Evolutionary conservation across 1,284 basidiomycete genomes (phyloP).

Genomic region (Irpex sp.): DNA sequence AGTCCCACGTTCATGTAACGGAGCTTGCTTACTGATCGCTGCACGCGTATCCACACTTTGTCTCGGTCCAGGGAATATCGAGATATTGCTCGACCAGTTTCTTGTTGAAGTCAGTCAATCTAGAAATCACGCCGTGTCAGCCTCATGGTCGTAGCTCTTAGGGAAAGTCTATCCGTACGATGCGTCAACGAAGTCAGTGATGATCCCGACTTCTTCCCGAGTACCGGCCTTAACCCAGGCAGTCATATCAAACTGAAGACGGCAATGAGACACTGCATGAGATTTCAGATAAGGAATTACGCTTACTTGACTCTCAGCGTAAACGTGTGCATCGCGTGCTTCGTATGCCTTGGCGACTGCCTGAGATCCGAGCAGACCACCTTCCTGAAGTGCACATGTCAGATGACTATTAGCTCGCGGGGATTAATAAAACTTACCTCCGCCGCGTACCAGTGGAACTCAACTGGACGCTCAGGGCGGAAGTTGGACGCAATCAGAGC

Average conservation of each 20-base stretch:
- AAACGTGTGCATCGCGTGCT: slow-evolving; percentile 57
- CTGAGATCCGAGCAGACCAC: slow-evolving; percentile 93
- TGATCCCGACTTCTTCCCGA: slow-evolving; percentile 84
- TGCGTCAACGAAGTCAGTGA: slow-evolving; percentile 83
- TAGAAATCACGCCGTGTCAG: slow-evolving; percentile 6
- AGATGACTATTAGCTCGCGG: slow-evolving; percentile 6
- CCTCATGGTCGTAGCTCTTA: neutral
- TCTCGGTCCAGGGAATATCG: slow-evolving; percentile 74
- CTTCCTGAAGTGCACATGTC: slow-evolving; percentile 53
- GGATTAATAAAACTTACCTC: slow-evolving; percentile 47
- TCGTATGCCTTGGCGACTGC: slow-evolving; percentile 85
- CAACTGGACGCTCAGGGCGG: slow-evolving; percentile 74
- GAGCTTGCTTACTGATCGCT: slow-evolving; percentile 72
- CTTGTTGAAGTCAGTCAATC: slow-evolving; percentile 80
- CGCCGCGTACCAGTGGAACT: slow-evolving; percentile 96
- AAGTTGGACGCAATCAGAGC: slow-evolving; percentile 79
- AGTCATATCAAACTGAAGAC: slow-evolving; percentile 84
- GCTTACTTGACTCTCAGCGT: slow-evolving; percentile 85
- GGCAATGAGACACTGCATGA: slow-evolving; percentile 10
- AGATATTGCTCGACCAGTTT: slow-evolving; percentile 76
- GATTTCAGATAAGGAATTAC: slow-evolving; percentile 10
- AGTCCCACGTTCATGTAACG: slow-evolving; percentile 18
- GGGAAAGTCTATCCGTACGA: slow-evolving; percentile 33
- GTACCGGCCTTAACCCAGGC: slow-evolving; percentile 95
- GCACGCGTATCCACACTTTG: slow-evolving; percentile 93